Conservation (phyloP, 176 grass and related monocot genomes). For the Oryza rufipogon region DNA sequence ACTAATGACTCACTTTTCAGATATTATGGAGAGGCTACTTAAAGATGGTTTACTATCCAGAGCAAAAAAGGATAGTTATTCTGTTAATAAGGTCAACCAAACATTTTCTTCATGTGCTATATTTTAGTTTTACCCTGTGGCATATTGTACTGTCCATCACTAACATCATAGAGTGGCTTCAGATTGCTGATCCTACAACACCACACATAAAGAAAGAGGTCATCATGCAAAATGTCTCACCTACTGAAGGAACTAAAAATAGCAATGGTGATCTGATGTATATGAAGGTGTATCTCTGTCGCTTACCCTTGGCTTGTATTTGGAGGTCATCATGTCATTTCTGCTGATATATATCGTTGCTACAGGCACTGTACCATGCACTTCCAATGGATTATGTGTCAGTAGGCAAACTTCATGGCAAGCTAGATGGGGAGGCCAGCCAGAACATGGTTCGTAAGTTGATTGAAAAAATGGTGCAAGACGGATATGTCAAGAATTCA, state of each 20-base stretch:
- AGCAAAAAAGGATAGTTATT: slow-evolving; percentile 76
- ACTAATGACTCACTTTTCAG: slow-evolving; percentile 49
- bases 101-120: slow-evolving; percentile 22
- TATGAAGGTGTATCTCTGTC: slow-evolving; percentile 69
- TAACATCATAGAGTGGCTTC: slow-evolving; percentile 24
- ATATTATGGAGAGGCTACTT: slow-evolving; percentile 85
- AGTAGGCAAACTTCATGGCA: slow-evolving; percentile 81
- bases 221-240: slow-evolving; percentile 51
- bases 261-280: slow-evolving; percentile 65
- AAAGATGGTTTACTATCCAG: slow-evolving; percentile 72
- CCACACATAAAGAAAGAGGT: slow-evolving; percentile 63
- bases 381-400: slow-evolving; percentile 96
- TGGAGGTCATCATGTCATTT: neutral
- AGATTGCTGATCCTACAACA: slow-evolving; percentile 44
- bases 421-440: slow-evolving; percentile 78
- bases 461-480: slow-evolving; percentile 93
- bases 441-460: slow-evolving; percentile 73
- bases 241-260: slow-evolving; percentile 49
- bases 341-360: slow-evolving; percentile 30
- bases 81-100: slow-evolving; percentile 72
- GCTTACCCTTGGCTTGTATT: slow-evolving; percentile 27
- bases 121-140: neutral
- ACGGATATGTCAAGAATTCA: slow-evolving; percentile 86
- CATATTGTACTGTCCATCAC: slow-evolving; percentile 16
- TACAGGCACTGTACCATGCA: slow-evolving; percentile 82